Conservation (phyloP, 2,329 filamentous ascomycete genomes). For the Aspergillus terreus region DNA sequence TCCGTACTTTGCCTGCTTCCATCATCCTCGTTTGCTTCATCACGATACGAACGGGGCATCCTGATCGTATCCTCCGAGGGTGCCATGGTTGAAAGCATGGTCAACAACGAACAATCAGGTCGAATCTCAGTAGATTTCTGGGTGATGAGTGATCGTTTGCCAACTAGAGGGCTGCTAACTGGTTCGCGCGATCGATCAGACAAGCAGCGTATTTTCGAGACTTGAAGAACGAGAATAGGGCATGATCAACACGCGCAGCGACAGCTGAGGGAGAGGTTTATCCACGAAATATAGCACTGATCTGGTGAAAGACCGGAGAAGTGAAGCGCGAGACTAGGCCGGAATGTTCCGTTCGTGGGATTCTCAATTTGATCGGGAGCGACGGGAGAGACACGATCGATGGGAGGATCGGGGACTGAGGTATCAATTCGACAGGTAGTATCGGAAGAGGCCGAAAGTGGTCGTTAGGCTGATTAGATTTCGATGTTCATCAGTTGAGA, state of each 20-base stretch:
- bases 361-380: slow-evolving; percentile 11
- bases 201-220: slow-evolving; percentile 9
- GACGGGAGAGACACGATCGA: slow-evolving; percentile 6
- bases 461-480: slow-evolving; percentile 2
- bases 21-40: slow-evolving; percentile 32
- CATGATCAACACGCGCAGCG: slow-evolving; percentile 18
- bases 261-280: slow-evolving; percentile 4
- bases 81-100: slow-evolving; percentile 33
- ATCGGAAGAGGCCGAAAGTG: slow-evolving; percentile 3
- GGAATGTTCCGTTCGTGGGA: slow-evolving; percentile 13
- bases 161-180: background rate
- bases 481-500: slow-evolving; percentile 4
- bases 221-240: slow-evolving; percentile 11
- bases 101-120: slow-evolving; percentile 3
- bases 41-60: slow-evolving; percentile 28
- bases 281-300: background rate
- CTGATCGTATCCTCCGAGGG: slow-evolving; percentile 36
- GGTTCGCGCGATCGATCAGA: slow-evolving; percentile 14
- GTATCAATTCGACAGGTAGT: slow-evolving; percentile 16
- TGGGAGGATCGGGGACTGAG: slow-evolving; percentile 5
- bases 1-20: slow-evolving; percentile 24
- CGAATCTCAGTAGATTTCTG: background rate
- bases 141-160: background rate
- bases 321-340: slow-evolving; percentile 4
- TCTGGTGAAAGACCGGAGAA: background rate